phyloP scores from a whole-genome alignment of 1,284 basidiomycete genomes.

The Apiotrichum brassicae region DNA sequence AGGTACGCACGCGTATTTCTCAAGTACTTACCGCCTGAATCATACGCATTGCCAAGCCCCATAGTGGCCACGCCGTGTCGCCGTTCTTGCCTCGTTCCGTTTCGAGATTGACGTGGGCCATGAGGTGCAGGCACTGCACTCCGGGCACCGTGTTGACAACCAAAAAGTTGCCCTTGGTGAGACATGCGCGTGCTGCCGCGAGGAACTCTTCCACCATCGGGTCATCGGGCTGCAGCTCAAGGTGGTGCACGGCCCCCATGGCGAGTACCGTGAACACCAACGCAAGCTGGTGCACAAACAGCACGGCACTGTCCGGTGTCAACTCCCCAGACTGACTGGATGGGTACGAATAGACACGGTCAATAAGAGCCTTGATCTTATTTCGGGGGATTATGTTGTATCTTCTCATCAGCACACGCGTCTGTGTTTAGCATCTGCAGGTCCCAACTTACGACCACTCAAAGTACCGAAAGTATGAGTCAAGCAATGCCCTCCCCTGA shows the following conservation, averaged over 20 bases:
- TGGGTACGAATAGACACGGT: slow-evolving; percentile 15
- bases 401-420: slow-evolving; percentile 15
- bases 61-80: slow-evolving; percentile 23
- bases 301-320: not conserved
- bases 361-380: slow-evolving; percentile 20
- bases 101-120: slow-evolving; percentile 19
- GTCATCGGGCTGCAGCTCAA: no score
- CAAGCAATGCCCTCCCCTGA: no score
- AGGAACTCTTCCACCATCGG: no score
- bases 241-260: no score
- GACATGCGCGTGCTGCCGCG: no score
- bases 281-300: not conserved
- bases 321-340: no score
- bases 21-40: slow-evolving; percentile 12
- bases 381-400: slow-evolving; percentile 20
- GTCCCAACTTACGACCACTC: slow-evolving; percentile 27
- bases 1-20: slow-evolving; percentile 13
- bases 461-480: slow-evolving; percentile 27
- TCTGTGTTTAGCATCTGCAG: not conserved
- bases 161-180: slow-evolving; percentile 29
- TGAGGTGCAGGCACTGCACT: slow-evolving; percentile 27
- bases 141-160: slow-evolving; percentile 30
- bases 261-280: no score
- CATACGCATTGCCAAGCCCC: slow-evolving; percentile 20
- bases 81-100: slow-evolving; percentile 24